Conservation (phyloP, 2,329 filamentous ascomycete genomes). For the Nothomitra cinnamomea region DNA sequence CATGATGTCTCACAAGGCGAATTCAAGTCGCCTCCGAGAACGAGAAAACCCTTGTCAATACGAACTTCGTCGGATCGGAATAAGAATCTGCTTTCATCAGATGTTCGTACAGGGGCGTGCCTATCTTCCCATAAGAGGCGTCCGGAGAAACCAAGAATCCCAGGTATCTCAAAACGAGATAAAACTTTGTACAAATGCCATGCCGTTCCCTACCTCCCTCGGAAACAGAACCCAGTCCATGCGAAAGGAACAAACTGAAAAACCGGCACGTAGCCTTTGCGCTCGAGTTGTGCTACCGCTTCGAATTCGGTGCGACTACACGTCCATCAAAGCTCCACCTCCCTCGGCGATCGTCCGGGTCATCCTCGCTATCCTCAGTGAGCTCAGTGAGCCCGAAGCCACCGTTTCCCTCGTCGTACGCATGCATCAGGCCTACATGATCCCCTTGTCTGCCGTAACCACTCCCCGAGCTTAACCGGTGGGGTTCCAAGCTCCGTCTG, state of each 20-base stretch:
- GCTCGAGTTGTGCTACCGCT: not conserved
- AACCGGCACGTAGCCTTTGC: not conserved
- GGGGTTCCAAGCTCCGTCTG: slow-evolving; percentile 47
- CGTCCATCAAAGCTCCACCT: not conserved
- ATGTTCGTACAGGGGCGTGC: too few relatives aligned
- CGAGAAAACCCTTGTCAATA: too few relatives aligned
- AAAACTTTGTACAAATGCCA: too few relatives aligned
- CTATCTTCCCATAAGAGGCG: too few relatives aligned
- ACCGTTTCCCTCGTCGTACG: slow-evolving; percentile 71
- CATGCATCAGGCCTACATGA: slow-evolving; percentile 68
- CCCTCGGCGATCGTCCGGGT: slow-evolving; percentile 15
- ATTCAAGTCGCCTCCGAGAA: too few relatives aligned
- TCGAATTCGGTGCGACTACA: not conserved
- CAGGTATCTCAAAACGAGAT: too few relatives aligned
- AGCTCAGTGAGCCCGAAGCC: slow-evolving; percentile 66
- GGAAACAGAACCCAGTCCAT: not conserved
- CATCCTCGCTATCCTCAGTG: slow-evolving; percentile 58
- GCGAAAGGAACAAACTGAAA: not conserved
- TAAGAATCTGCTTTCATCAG: too few relatives aligned
- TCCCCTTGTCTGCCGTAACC: slow-evolving; percentile 41
- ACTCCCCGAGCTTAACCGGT: slow-evolving; percentile 41
- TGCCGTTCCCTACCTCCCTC: too few relatives aligned
- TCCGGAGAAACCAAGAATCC: too few relatives aligned
- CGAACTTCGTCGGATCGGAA: too few relatives aligned
- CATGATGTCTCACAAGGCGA: too few relatives aligned